These are phyloP conservation scores for Maudiozyma turicensis DNA, from an alignment of 805 yeast species.

Conservation along the genomic window DNA sequence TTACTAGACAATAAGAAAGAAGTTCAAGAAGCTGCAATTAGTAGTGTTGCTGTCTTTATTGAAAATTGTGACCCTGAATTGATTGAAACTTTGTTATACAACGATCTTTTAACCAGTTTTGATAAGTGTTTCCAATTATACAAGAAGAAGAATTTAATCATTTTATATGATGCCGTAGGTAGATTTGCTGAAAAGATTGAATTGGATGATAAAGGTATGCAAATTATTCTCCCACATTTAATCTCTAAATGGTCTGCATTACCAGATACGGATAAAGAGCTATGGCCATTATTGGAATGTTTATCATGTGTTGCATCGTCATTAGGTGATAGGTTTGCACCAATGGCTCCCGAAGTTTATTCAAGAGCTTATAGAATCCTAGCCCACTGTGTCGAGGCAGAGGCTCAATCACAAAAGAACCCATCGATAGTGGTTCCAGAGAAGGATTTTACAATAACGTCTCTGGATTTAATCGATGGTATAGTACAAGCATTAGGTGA, in stretches of 20 bases:
- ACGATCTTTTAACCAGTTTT: slow-evolving; percentile 60
- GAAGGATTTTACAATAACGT: slow-evolving; percentile 80
- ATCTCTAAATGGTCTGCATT: slow-evolving; percentile 70
- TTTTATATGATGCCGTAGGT: slow-evolving; percentile 83
- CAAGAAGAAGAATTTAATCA: slow-evolving; percentile 71
- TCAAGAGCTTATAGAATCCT: slow-evolving; percentile 66
- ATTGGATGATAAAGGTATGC: slow-evolving; percentile 47
- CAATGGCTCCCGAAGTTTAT: slow-evolving; percentile 81
- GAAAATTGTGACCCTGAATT: slow-evolving; percentile 61
- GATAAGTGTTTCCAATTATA: slow-evolving; percentile 65
- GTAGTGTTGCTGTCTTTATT: slow-evolving; percentile 74
- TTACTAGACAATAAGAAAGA: slow-evolving; percentile 76
- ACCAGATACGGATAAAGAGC: slow-evolving; percentile 67
- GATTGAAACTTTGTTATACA: slow-evolving; percentile 49
- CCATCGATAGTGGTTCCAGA: slow-evolving; percentile 71
- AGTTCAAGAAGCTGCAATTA: slow-evolving; percentile 93
- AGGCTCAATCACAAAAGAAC: slow-evolving; percentile 51
- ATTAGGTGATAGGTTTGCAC: slow-evolving; percentile 74
- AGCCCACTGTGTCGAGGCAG: slow-evolving; percentile 55
- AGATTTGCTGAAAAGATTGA: slow-evolving; percentile 72
- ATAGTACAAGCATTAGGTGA: slow-evolving; percentile 77
- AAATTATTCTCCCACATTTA: slow-evolving; percentile 67
- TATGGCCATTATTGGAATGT: slow-evolving; percentile 91
- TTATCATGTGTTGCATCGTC: slow-evolving; percentile 86
- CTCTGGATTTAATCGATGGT: slow-evolving; percentile 87